phyloP scores from a whole-genome alignment of 2,329 filamentous ascomycete species.

The Knoxdaviesia capensis region DNA sequence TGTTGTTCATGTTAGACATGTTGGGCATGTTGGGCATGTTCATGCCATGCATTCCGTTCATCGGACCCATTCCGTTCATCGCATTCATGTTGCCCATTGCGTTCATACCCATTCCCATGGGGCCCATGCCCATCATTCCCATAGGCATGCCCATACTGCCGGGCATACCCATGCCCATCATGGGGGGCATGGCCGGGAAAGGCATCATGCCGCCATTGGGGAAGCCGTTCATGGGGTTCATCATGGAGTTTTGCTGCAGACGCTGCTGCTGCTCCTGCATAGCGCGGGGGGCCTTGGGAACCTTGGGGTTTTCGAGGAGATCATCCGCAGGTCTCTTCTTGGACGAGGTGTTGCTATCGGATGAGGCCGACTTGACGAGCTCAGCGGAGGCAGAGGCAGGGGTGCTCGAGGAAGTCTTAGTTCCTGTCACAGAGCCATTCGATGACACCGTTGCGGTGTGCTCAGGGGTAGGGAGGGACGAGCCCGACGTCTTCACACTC shows the following conservation, averaged over 20 bases:
- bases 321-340: constrained; percentile 78
- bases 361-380: background rate
- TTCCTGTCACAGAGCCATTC: too few relatives aligned
- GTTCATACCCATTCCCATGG: constrained; percentile 10
- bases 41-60: constrained; percentile 17
- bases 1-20: constrained; percentile 10
- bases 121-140: constrained; percentile 6
- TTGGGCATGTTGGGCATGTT: constrained; percentile 7
- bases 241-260: constrained; percentile 24
- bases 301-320: constrained; percentile 40
- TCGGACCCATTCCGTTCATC: constrained; percentile 8
- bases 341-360: constrained; percentile 14
- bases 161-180: constrained; percentile 19
- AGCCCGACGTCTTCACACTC: too few relatives aligned
- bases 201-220: constrained; percentile 15
- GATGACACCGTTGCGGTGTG: too few relatives aligned
- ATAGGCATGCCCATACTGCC: constrained; percentile 19
- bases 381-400: background rate
- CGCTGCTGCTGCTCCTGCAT: constrained; percentile 37
- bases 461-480: too few relatives aligned
- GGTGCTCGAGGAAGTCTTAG: background rate
- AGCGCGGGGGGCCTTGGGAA: constrained; percentile 41
- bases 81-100: constrained; percentile 13
- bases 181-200: constrained; percentile 20
- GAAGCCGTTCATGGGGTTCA: constrained; percentile 20